phyloP scores from a whole-genome alignment of 2,329 filamentous ascomycete genomes.

The Plectosphaerella plurivora region DNA sequence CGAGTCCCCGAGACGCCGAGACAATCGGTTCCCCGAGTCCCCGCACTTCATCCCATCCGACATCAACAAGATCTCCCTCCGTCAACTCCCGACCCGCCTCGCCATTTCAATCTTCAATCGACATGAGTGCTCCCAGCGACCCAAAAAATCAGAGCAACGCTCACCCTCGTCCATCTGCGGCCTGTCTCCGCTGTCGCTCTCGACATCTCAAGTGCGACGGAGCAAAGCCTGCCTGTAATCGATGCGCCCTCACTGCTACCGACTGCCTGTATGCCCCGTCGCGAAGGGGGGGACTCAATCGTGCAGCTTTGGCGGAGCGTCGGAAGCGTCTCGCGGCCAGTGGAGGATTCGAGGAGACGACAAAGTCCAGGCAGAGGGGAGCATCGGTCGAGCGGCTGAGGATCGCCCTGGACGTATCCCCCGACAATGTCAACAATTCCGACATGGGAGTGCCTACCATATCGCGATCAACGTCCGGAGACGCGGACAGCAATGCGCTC shows the following conservation, averaged over 20 bases:
- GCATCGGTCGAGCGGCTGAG: no score
- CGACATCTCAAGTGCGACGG: slow-evolving; percentile 51
- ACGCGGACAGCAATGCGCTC: not conserved
- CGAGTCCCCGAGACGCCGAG: not conserved
- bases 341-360: no score
- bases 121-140: no score
- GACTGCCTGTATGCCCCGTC: slow-evolving; percentile 47
- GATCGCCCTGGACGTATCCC: no score
- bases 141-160: not conserved
- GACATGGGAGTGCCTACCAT: no score
- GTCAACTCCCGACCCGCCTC: no score
- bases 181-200: slow-evolving; percentile 46
- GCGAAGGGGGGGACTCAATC: slow-evolving; percentile 37
- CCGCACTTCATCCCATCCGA: not conserved
- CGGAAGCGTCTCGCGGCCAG: slow-evolving; percentile 18
- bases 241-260: slow-evolving; percentile 37
- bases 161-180: slow-evolving; percentile 12
- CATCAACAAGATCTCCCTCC: not conserved
- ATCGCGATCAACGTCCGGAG: no score
- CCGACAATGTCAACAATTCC: no score
- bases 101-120: no score
- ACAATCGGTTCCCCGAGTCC: not conserved
- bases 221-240: slow-evolving; percentile 37
- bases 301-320: slow-evolving; percentile 19
- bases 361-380: no score